Evolutionary conservation across 257 asterid genomes (phyloP).

Genomic region (Solanum gandarillasii): DNA sequence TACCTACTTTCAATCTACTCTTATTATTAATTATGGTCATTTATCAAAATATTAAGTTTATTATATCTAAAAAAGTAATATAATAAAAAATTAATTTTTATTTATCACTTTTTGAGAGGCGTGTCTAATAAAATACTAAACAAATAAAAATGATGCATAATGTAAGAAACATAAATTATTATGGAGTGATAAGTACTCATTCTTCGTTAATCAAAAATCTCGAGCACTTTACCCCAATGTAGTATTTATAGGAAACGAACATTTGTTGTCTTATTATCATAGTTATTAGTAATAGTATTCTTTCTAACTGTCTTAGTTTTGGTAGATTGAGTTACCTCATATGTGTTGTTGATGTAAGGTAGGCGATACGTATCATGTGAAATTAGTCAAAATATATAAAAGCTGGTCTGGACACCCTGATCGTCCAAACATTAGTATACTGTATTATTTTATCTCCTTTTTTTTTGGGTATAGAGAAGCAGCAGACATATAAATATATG

Average conservation of each 20-base stretch:
- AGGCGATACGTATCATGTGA: rapidly evolving
- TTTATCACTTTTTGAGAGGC: neutral
- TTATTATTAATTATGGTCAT: neutral
- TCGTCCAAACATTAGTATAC: neutral
- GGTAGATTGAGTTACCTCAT: rapidly evolving
- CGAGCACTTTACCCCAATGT: neutral
- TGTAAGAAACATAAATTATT: neutral
- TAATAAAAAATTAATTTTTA: neutral
- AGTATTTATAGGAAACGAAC: no score
- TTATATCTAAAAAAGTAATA: neutral
- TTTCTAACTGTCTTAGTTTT: no score
- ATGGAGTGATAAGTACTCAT: neutral
- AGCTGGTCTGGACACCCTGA: no score
- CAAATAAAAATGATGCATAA: neutral
- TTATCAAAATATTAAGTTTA: neutral
- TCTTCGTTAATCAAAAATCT: no score
- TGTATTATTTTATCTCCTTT: no score
- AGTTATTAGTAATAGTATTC: no score
- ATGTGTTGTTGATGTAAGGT: no score
- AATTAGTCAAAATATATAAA: neutral
- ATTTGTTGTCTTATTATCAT: no score
- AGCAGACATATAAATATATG: neutral
- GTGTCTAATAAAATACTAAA: neutral
- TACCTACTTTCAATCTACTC: neutral
- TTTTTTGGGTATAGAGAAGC: neutral